phyloP scores from a whole-genome alignment of 176 grass and related monocot genomes.

The Juncus effusus region DNA sequence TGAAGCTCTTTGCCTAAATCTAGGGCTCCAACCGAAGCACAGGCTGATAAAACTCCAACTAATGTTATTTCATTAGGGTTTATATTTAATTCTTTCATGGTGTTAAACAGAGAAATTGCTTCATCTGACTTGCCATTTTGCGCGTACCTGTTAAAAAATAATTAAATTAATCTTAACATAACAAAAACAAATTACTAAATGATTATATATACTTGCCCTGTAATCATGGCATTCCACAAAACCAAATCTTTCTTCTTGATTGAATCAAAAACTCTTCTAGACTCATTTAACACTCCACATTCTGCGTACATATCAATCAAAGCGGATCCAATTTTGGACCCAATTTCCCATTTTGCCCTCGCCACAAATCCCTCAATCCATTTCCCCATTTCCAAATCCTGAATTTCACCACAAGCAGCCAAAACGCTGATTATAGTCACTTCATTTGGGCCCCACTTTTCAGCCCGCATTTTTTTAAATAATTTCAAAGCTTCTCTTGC shows the following conservation, averaged over 20 bases:
- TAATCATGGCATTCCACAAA: conserved; percentile 86
- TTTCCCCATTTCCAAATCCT: conserved; percentile 38
- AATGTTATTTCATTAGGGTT: conserved; percentile 69
- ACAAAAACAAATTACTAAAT: neutral
- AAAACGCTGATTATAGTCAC: conserved; percentile 35
- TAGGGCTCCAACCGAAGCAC: conserved; percentile 63
- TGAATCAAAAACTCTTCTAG: conserved; percentile 49
- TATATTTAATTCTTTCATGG: conserved; percentile 46
- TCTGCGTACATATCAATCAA: conserved; percentile 78
- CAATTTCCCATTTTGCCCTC: conserved; percentile 23
- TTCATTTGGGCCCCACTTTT: conserved; percentile 29
- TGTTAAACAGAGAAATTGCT: conserved; percentile 70
- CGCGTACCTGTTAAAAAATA: conserved; percentile 57
- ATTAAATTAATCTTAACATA: conserved; percentile 10
- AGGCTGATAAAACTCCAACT: conserved; percentile 73
- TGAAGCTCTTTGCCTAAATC: conserved; percentile 61
- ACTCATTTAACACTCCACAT: conserved; percentile 50
- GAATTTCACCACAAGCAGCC: conserved; percentile 43
- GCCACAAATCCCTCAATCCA: conserved; percentile 49
- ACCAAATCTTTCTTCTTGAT: conserved; percentile 45
- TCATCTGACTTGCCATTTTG: conserved; percentile 84
- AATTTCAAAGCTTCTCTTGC: conserved; percentile 20
- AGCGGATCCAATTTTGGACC: conserved; percentile 38
- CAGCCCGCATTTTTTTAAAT: conserved; percentile 26
- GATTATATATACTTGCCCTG: conserved; percentile 42